phyloP scores from a whole-genome alignment of 2,329 filamentous ascomycete genomes.

The Fusarium penzigii region DNA sequence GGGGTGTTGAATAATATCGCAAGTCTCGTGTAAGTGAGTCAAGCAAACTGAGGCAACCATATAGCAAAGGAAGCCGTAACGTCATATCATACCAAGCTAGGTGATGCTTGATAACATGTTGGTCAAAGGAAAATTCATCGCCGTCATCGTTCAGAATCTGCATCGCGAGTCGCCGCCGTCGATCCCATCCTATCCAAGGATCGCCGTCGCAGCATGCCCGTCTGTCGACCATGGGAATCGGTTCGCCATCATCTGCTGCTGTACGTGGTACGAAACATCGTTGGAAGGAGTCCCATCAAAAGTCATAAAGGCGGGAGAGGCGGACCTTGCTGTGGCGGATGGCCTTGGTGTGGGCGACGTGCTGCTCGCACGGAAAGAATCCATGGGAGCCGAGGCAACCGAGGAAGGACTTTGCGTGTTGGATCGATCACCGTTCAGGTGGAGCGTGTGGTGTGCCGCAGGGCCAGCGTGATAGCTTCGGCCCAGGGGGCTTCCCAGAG shows the following conservation, averaged over 20 bases:
- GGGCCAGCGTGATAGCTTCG: conserved; percentile 35
- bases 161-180: conserved; percentile 17
- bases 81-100: conserved; percentile 12
- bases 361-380: conserved; percentile 28
- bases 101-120: conserved; percentile 10
- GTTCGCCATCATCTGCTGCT: conserved; percentile 42
- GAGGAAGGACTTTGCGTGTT: conserved; percentile 20
- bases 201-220: conserved; percentile 52
- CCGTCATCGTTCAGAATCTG: conserved; percentile 10
- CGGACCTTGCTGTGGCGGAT: conserved; percentile 42
- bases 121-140: conserved; percentile 2
- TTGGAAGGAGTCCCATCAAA: conserved; percentile 49
- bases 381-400: conserved; percentile 25
- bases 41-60: background rate
- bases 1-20: background rate
- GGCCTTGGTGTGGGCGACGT: conserved; percentile 34
- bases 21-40: background rate
- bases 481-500: conserved; percentile 16
- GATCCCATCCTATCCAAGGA: conserved; percentile 37
- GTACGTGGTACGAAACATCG: conserved; percentile 41
- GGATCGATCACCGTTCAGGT: conserved; percentile 17
- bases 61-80: background rate
- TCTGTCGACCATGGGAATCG: conserved; percentile 51
- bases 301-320: conserved; percentile 48
- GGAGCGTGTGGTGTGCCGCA: conserved; percentile 46